These are phyloP conservation scores for Candida buenavistaensis DNA, from an alignment of 1,139 yeast genomes.

Conservation along the genomic window DNA sequence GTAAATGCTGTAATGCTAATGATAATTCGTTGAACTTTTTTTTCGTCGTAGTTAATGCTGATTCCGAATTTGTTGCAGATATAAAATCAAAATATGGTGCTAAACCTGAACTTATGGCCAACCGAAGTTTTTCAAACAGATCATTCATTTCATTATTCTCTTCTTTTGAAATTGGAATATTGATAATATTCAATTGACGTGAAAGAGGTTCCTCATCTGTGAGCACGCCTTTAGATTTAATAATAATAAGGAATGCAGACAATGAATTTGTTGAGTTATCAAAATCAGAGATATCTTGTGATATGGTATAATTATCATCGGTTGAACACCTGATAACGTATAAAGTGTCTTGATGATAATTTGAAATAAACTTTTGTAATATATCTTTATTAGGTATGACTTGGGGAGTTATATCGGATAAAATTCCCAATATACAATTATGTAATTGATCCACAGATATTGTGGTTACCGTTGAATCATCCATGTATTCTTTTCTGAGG, in stretches of 20 bases:
- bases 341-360: conserved; percentile 17
- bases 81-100: conserved; percentile 40
- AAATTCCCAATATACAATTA: conserved; percentile 7
- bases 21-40: conserved; percentile 72
- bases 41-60: conserved; percentile 38
- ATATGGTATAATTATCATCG: conserved; percentile 8
- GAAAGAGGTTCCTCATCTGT: conserved; percentile 11
- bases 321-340: conserved; percentile 13
- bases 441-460: conserved; percentile 10
- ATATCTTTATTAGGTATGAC: conserved; percentile 6
- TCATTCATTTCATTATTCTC: conserved; percentile 14
- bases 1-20: conserved; percentile 65
- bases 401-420: conserved; percentile 1
- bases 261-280: conserved; percentile 6
- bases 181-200: conserved; percentile 41
- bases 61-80: conserved; percentile 15
- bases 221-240: conserved; percentile 45
- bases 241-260: conserved; percentile 29
- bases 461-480: neutral
- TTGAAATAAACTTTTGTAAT: conserved; percentile 15
- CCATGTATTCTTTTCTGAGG: too few relatives aligned
- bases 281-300: conserved; percentile 11
- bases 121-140: conserved; percentile 57
- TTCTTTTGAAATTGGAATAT: conserved; percentile 24
- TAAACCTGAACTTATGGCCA: conserved; percentile 51